Percentiles rank a stretch among this genome's conserved stretches.
phyloP scores from a whole-genome alignment of 2,329 filamentous ascomycete genomes.

The Penicillium decumbens region DNA sequence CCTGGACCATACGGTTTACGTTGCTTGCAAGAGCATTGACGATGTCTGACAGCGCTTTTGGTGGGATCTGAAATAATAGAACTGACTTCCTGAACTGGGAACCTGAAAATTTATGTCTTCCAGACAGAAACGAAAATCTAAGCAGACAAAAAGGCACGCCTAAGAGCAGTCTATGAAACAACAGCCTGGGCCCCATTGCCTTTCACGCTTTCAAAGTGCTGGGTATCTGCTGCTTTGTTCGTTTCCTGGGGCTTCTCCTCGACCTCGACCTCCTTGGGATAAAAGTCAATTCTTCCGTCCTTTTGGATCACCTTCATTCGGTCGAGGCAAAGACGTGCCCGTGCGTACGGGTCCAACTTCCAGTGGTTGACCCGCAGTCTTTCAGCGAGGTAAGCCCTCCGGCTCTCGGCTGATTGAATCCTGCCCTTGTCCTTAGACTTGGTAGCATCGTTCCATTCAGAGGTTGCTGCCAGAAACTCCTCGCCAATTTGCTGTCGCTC shows the following conservation, averaged over 20 bases:
- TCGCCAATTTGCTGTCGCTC: slow-evolving; percentile 62
- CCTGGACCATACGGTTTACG: too few species aligned
- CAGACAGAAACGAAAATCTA: too few species aligned
- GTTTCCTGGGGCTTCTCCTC: slow-evolving; percentile 4
- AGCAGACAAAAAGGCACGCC: too few species aligned
- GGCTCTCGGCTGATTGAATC: slow-evolving; percentile 48
- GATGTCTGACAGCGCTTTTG: too few species aligned
- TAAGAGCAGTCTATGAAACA: background rate
- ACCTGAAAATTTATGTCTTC: too few species aligned
- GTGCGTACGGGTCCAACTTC: slow-evolving; percentile 77
- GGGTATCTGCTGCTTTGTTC: slow-evolving; percentile 1
- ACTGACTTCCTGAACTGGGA: too few species aligned
- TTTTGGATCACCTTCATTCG: slow-evolving; percentile 65
- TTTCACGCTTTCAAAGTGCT: slow-evolving; percentile 13
- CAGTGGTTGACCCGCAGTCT: slow-evolving; percentile 74
- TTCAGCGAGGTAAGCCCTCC: slow-evolving; percentile 59
- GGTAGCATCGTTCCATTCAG: slow-evolving; percentile 63
- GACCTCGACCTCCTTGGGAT: slow-evolving; percentile 41
- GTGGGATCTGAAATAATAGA: too few species aligned
- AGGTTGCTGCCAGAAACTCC: slow-evolving; percentile 67
- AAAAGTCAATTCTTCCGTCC: slow-evolving; percentile 66
- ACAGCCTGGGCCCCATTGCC: background rate
- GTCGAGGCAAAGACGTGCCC: slow-evolving; percentile 76
- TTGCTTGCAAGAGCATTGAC: too few species aligned
- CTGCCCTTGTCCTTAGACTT: slow-evolving; percentile 43